Evolutionary conservation across 1,139 yeast genomes (phyloP).

Genomic region (Kodamaea plutei): DNA sequence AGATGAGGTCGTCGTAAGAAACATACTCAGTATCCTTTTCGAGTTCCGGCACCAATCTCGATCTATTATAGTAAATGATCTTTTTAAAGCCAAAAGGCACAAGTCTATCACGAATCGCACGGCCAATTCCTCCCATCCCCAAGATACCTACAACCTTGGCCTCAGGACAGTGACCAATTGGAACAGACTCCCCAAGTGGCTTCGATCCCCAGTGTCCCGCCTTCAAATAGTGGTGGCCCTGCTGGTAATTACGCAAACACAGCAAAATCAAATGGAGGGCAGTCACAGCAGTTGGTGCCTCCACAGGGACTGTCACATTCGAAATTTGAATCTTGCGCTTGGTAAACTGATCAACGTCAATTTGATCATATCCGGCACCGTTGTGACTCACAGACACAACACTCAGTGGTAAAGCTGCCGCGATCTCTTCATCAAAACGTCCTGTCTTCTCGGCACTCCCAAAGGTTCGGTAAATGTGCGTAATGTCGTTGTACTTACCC

Average conservation of each 20-base stretch:
- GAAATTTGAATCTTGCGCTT: conserved; percentile 58
- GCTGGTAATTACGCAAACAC: conserved; percentile 62
- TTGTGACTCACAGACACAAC: conserved; percentile 67
- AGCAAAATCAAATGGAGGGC: conserved; percentile 64
- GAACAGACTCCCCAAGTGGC: conserved; percentile 17
- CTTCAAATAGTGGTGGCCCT: conserved; percentile 43
- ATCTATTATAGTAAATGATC: conserved; percentile 60
- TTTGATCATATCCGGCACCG: conserved; percentile 95
- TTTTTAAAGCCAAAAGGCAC: conserved; percentile 61
- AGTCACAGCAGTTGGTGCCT: conserved; percentile 79
- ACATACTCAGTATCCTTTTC: conserved; percentile 57
- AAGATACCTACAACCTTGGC: conserved; percentile 62
- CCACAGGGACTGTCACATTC: conserved; percentile 70
- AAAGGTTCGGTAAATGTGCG: conserved; percentile 51
- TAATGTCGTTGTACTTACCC: conserved; percentile 44
- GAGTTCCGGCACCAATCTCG: conserved; percentile 46
- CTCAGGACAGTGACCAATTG: conserved; percentile 43
- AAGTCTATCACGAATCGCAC: conserved; percentile 59
- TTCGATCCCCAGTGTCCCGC: conserved; percentile 55
- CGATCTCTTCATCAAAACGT: conserved; percentile 68
- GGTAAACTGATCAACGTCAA: conserved; percentile 53
- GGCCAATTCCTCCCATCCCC: conserved; percentile 79
- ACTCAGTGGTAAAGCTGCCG: conserved; percentile 53
- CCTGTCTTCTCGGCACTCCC: conserved; percentile 55
- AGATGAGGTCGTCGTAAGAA: conserved; percentile 52